Percentiles rank a stretch among this genome's conserved stretches.
Conservation (phyloP, 1,139 yeast genomes). For the Blastobotrys arbuscula region DNA sequence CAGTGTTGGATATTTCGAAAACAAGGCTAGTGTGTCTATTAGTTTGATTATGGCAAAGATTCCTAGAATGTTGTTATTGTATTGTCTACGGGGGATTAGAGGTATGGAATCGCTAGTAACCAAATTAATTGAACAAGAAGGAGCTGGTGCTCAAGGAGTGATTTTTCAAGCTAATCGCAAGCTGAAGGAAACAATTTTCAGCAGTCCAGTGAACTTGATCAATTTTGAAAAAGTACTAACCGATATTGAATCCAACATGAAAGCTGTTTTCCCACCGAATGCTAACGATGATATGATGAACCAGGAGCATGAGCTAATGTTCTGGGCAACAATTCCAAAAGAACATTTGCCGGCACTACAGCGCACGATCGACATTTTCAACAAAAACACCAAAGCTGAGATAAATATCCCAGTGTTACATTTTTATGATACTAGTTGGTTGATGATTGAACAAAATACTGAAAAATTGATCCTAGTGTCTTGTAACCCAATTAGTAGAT, state of each 20-base stretch:
- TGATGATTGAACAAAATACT: slow-evolving; percentile 40
- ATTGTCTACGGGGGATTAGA: slow-evolving; percentile 63
- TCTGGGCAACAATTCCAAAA: slow-evolving; percentile 53
- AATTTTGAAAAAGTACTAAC: slow-evolving; percentile 58
- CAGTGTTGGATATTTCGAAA: slow-evolving; percentile 11
- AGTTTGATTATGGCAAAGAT: slow-evolving; percentile 51
- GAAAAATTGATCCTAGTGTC: slow-evolving; percentile 6
- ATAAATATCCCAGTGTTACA: slow-evolving; percentile 43
- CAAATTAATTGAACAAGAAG: slow-evolving; percentile 34
- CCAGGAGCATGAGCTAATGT: slow-evolving; percentile 61
- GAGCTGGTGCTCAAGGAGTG: slow-evolving; percentile 22
- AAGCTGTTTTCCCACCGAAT: not conserved
- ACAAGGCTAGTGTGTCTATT: slow-evolving; percentile 26
- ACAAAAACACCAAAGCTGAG: slow-evolving; percentile 27
- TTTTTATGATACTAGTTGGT: slow-evolving; percentile 69
- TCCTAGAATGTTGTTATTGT: slow-evolving; percentile 63
- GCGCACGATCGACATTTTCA: slow-evolving; percentile 33
- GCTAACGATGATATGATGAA: slow-evolving; percentile 27
- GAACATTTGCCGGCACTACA: slow-evolving; percentile 39
- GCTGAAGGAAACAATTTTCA: slow-evolving; percentile 48
- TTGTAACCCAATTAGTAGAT: slow-evolving; percentile 16
- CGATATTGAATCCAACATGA: slow-evolving; percentile 44
- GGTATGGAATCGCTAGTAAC: slow-evolving; percentile 52
- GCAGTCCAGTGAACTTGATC: slow-evolving; percentile 53
- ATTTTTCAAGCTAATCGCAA: slow-evolving; percentile 25